Conservation (phyloP, 495 filamentous ascomycete species). For the Hypoxylon rickii region DNA sequence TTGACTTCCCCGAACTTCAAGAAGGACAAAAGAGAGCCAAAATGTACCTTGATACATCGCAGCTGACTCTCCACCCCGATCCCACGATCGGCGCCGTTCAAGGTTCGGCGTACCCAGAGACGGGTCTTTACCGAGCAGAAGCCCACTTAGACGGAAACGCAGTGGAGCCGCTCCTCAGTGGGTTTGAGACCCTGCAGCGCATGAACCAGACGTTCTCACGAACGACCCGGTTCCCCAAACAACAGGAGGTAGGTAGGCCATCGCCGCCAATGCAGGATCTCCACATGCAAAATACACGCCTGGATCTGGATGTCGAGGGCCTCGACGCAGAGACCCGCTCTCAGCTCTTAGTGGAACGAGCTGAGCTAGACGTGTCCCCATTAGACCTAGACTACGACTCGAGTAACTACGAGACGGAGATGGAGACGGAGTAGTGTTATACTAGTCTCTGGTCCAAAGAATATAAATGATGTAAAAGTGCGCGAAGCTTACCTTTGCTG, state of each 20-base stretch:
- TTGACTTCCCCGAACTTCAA: not conserved
- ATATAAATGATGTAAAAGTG: too few relatives aligned
- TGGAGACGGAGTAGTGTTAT: too few relatives aligned
- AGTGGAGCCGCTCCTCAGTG: slow-evolving; percentile 38
- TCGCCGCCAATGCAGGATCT: not conserved
- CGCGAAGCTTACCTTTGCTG: too few relatives aligned
- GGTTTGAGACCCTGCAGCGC: slow-evolving; percentile 36
- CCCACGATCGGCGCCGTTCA: slow-evolving; percentile 51
- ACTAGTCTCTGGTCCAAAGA: too few relatives aligned
- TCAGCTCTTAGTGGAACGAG: slow-evolving; percentile 22
- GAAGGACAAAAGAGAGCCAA: slow-evolving; percentile 28
- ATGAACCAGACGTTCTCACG: slow-evolving; percentile 18
- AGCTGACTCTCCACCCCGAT: slow-evolving; percentile 40
- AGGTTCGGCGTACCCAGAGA: slow-evolving; percentile 48
- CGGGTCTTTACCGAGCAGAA: slow-evolving; percentile 43
- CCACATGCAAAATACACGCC: slow-evolving; percentile 30
- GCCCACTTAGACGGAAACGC: slow-evolving; percentile 45
- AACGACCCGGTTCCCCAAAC: not conserved
- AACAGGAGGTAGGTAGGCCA: not conserved
- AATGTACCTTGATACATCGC: slow-evolving; percentile 35
- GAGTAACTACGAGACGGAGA: not conserved
- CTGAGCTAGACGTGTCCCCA: not conserved
- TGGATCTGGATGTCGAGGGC: slow-evolving; percentile 34
- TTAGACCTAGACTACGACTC: slow-evolving; percentile 15
- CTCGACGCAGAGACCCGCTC: slow-evolving; percentile 21